Evolutionary conservation across 805 yeast genomes (phyloP).

Genomic region (Kazachstania viticola): DNA sequence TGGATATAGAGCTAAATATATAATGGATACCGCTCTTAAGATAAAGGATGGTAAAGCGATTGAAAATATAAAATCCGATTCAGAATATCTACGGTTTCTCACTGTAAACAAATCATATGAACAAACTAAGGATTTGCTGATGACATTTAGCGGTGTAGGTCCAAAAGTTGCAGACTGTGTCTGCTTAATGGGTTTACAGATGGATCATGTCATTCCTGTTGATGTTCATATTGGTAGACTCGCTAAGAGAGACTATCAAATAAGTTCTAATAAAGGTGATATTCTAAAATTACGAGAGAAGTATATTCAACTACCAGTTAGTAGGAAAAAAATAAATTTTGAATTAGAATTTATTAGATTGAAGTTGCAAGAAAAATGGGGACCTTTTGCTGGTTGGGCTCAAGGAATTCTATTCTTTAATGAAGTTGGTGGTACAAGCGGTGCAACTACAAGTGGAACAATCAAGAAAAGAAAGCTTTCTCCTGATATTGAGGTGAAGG

Average conservation of each 20-base stretch:
- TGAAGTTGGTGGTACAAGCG: conserved; percentile 68
- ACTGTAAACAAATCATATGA: conserved; percentile 33
- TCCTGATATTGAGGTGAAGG: neutral
- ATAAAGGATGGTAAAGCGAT: conserved; percentile 29
- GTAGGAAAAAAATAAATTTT: conserved; percentile 23
- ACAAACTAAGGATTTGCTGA: conserved; percentile 29
- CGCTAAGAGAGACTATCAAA: conserved; percentile 69
- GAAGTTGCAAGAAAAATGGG: conserved; percentile 64
- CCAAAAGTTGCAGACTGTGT: conserved; percentile 98
- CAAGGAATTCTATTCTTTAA: conserved; percentile 88
- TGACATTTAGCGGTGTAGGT: conserved; percentile 77
- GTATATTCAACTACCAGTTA: conserved; percentile 19
- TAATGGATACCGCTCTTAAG: conserved; percentile 60
- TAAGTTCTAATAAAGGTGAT: conserved; percentile 26
- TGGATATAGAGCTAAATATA: conserved; percentile 88
- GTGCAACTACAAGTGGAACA: conserved; percentile 34
- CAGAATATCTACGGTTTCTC: conserved; percentile 28
- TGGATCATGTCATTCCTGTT: conserved; percentile 82
- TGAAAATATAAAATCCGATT: conserved; percentile 12
- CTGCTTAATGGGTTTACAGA: conserved; percentile 53
- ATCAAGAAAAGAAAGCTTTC: conserved; percentile 14
- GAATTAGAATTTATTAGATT: conserved; percentile 39
- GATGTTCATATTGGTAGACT: conserved; percentile 93
- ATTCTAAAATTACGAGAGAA: conserved; percentile 18
- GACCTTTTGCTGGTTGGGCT: conserved; percentile 96